A percentile compares a stretch with the other conserved stretches of the same genome.
Evolutionary conservation across 495 filamentous ascomycete species (phyloP).

Genomic region (Aspergillus conjunctus): DNA sequence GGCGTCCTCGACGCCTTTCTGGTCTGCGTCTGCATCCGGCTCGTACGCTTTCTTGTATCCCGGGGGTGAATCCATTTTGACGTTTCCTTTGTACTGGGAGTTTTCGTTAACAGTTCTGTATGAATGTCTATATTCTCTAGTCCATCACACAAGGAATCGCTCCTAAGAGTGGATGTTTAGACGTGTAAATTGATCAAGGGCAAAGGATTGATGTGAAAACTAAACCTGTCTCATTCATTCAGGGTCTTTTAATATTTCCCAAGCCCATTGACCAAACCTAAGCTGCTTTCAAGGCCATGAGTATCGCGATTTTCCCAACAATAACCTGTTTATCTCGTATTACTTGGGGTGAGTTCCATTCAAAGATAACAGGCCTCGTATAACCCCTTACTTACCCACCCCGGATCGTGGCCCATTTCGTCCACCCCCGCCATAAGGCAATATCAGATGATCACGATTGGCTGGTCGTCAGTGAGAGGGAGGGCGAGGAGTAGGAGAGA

Average conservation of each 20-base stretch:
- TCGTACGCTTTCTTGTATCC: not conserved
- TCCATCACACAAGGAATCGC: not conserved
- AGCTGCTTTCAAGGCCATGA: not conserved
- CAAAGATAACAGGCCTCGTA: not conserved
- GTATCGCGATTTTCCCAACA: no score
- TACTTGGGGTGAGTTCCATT: not conserved
- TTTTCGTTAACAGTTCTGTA: not conserved
- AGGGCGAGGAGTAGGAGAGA: not conserved
- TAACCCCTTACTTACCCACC: not conserved
- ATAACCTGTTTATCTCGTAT: not conserved
- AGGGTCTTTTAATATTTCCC: not conserved
- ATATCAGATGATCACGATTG: no score
- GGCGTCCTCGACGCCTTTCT: not conserved
- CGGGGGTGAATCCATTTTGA: not conserved
- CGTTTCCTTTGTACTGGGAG: not conserved
- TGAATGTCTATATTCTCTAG: not conserved
- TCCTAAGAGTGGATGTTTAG: no score
- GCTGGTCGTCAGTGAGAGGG: no score
- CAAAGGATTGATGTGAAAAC: no score
- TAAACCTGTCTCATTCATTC: no score
- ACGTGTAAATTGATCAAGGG: no score
- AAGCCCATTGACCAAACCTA: not conserved
- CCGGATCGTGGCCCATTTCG: no score
- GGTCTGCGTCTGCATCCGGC: not conserved
- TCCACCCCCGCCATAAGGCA: no score